phyloP scores from a whole-genome alignment of 1,284 basidiomycete genomes.

The Leccinum holopus region DNA sequence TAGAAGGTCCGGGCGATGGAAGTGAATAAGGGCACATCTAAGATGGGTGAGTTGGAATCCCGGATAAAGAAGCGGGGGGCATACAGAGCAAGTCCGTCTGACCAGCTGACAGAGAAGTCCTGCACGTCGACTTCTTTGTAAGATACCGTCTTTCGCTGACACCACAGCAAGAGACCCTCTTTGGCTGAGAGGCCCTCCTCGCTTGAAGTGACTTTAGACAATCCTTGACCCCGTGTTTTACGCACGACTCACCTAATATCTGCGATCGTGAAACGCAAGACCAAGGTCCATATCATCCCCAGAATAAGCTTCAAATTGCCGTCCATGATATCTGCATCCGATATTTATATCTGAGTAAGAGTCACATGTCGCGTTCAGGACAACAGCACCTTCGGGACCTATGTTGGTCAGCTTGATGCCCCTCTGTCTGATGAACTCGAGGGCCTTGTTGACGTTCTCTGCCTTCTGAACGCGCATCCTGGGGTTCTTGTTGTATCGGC shows the following conservation, averaged over 20 bases:
- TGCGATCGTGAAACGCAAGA: constrained; percentile 95
- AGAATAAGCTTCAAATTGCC: constrained; percentile 97
- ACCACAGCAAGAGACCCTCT: constrained; percentile 96
- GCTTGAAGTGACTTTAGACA: constrained; percentile 44
- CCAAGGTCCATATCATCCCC: constrained; percentile 99
- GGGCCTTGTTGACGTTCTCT: constrained; percentile 95
- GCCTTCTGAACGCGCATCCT: constrained; percentile 95
- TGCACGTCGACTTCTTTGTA: constrained; percentile 92
- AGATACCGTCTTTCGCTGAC: constrained; percentile 91
- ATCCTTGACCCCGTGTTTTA: constrained; percentile 2
- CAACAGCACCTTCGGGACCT: constrained; percentile 77
- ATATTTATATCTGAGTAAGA: constrained; percentile 10
- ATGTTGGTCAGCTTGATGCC: constrained; percentile 98
- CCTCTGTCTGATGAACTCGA: constrained; percentile 92
- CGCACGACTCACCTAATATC: constrained; percentile 80
- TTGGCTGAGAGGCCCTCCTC: constrained; percentile 97
- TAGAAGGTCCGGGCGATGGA: constrained; percentile 92
- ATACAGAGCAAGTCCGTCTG: constrained; percentile 92
- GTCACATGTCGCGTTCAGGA: not conserved
- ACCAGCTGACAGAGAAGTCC: constrained; percentile 92
- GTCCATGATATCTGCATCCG: constrained; percentile 85
- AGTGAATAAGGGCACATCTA: constrained; percentile 96
- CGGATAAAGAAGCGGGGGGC: constrained; percentile 31
- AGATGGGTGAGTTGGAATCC: constrained; percentile 7
- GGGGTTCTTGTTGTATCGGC: constrained; percentile 88